phyloP scores from a whole-genome alignment of 2,329 filamentous ascomycete genomes.

The Lachnellula cervina region DNA sequence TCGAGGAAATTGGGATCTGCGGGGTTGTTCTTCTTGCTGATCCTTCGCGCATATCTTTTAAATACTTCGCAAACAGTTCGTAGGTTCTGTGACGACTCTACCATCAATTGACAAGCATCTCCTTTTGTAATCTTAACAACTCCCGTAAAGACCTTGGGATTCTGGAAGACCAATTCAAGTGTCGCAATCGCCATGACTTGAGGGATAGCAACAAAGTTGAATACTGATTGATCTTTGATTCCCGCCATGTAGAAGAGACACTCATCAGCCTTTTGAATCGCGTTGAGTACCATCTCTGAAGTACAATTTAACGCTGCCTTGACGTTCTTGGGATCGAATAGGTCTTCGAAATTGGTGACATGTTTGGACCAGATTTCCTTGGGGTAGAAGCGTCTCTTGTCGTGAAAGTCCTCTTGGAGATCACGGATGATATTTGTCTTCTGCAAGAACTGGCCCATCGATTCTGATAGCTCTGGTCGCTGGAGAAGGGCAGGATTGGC shows the following conservation, averaged over 20 bases:
- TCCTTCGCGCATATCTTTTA: constrained; percentile 69
- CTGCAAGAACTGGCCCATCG: constrained; percentile 95
- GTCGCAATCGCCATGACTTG: constrained; percentile 98
- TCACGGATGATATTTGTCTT: constrained; percentile 99
- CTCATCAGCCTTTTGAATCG: constrained; percentile 80
- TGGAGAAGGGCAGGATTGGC: constrained; percentile 81
- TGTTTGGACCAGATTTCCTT: constrained; percentile 97
- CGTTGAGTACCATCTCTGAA: constrained; percentile 92
- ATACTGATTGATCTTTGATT: constrained; percentile 90
- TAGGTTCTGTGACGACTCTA: constrained; percentile 87
- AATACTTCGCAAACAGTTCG: constrained; percentile 77
- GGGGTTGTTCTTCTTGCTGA: constrained; percentile 91
- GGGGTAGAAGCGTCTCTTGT: constrained; percentile 89
- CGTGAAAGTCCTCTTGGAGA: constrained; percentile 81
- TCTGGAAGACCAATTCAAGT: constrained; percentile 85
- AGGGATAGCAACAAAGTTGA: constrained; percentile 98
- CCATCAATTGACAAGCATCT: constrained; percentile 86
- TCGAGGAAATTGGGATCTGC: constrained; percentile 87
- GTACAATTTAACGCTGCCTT: constrained; percentile 76
- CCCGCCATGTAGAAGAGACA: constrained; percentile 98
- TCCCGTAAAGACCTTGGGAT: constrained; percentile 75
- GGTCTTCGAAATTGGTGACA: constrained; percentile 80
- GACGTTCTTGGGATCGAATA: constrained; percentile 77
- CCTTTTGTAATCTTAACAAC: constrained; percentile 98
- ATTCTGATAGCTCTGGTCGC: constrained; percentile 77